These are phyloP conservation scores for Datisca glomerata DNA, from an alignment of 306 rosid genomes.

Conservation along the genomic window DNA sequence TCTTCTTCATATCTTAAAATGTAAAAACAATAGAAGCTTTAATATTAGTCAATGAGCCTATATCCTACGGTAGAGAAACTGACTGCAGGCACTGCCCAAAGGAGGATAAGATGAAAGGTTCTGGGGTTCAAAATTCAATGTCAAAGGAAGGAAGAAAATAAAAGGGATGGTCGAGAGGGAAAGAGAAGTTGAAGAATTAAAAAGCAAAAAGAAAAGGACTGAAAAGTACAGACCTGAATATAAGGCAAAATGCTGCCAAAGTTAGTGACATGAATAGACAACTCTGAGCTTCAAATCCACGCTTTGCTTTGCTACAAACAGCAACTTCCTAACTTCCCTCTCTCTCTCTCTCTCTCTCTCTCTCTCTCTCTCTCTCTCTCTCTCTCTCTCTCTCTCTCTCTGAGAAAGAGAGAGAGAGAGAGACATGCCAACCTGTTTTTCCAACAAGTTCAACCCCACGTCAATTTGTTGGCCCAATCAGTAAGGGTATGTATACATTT, in stretches of 20 bases:
- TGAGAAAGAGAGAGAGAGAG: not conserved
- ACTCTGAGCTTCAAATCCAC: conserved; percentile 39
- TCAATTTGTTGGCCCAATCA: conserved; percentile 8
- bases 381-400: conserved; percentile 1
- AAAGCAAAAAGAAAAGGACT: not conserved
- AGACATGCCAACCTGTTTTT: conserved; percentile 36
- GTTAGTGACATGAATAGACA: conserved; percentile 50
- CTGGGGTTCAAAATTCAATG: not conserved
- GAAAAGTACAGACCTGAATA: conserved; percentile 23
- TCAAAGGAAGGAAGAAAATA: not conserved
- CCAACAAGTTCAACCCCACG: conserved; percentile 28
- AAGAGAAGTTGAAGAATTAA: not conserved
- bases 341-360: conserved; percentile 4
- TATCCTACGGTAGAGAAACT: too few species aligned
- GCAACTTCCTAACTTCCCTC: too few species aligned
- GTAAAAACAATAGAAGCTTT: too few species aligned
- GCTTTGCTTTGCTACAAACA: conserved; percentile 40
- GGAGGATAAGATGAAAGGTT: conserved; percentile 6
- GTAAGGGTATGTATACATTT: not conserved
- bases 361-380: conserved; percentile 3
- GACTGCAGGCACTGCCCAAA: conserved; percentile 15
- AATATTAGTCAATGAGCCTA: too few species aligned
- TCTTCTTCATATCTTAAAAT: too few species aligned
- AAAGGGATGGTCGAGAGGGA: conserved; percentile 4
- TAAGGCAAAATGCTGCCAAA: conserved; percentile 46